These are phyloP conservation scores for Skeletonema marinoi DNA, from an alignment of 108 stramenopile genomes.

Conservation along the genomic window DNA sequence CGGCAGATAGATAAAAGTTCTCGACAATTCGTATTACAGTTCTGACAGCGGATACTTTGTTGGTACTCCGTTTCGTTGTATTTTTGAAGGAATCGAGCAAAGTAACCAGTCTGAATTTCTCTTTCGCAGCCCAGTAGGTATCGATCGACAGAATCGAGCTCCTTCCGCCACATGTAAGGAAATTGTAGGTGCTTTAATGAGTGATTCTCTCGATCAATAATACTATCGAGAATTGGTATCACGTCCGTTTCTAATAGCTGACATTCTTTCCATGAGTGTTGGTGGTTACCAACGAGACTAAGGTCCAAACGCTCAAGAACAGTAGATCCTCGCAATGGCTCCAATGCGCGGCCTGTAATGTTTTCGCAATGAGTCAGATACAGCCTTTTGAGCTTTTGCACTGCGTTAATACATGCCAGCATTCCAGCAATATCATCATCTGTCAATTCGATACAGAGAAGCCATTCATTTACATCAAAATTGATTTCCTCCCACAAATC, in stretches of 20 bases:
- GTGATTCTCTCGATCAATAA: conserved; percentile 1
- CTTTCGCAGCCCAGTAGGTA: no score
- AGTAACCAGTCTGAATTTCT: background rate
- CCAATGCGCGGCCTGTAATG: conserved; percentile 6
- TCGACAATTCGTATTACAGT: background rate
- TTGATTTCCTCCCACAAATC: background rate
- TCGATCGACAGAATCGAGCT: no score
- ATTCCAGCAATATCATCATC: conserved; percentile 13
- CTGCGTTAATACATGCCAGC: conserved; percentile 4
- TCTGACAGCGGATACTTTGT: background rate
- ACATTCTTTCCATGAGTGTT: background rate
- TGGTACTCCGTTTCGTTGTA: background rate
- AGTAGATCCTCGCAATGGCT: conserved; percentile 6
- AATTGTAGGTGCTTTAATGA: background rate
- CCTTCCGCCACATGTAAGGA: background rate
- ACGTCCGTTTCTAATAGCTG: background rate
- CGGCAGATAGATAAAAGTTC: background rate
- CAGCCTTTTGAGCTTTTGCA: background rate
- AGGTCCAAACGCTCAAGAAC: conserved; percentile 6
- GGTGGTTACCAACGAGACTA: background rate
- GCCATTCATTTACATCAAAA: background rate
- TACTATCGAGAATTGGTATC: conserved; percentile 2
- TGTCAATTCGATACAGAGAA: background rate
- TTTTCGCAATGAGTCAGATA: background rate
- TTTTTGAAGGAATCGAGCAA: background rate